phyloP scores from a whole-genome alignment of 805 yeast species.

The Cyberlindnera meyerae region DNA sequence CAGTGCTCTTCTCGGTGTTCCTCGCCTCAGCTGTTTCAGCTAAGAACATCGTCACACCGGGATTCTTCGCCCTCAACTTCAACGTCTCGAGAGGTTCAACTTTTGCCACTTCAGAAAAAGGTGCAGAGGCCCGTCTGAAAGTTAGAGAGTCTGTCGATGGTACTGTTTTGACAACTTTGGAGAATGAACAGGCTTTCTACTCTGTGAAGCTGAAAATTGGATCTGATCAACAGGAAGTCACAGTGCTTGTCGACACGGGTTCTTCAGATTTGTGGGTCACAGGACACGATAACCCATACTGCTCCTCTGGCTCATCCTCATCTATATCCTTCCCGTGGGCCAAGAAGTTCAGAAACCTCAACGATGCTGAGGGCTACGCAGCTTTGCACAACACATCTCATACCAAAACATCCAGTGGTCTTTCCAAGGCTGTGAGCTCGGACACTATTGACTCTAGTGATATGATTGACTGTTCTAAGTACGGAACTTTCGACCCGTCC shows the following conservation, averaged over 20 bases:
- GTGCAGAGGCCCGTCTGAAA: constrained; percentile 9
- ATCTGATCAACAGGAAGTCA: constrained; percentile 49
- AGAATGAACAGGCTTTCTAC: constrained; percentile 40
- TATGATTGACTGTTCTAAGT: constrained; percentile 32
- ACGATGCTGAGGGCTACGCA: constrained; percentile 5
- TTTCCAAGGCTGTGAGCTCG: constrained; percentile 2
- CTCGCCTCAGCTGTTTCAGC: constrained; percentile 10
- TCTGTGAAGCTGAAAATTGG: constrained; percentile 47
- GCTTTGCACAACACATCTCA: not conserved
- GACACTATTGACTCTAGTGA: constrained; percentile 1
- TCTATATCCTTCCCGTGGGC: constrained; percentile 1
- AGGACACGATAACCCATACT: constrained; percentile 43
- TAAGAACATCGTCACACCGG: constrained; percentile 10
- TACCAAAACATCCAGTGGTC: not conserved
- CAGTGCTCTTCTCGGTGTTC: constrained; percentile 2
- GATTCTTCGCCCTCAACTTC: constrained; percentile 14
- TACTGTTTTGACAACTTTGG: constrained; percentile 29
- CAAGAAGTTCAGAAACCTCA: constrained; percentile 11
- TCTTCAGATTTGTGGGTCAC: constrained; percentile 71
- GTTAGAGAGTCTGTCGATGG: constrained; percentile 21
- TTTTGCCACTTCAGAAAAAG: constrained; percentile 10
- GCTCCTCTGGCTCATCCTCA: constrained; percentile 23
- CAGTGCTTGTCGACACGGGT: constrained; percentile 68
- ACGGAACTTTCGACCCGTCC: constrained; percentile 34
- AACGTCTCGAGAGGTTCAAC: constrained; percentile 17